A percentile compares a stretch with the other conserved stretches of the same genome.
phyloP scores from a whole-genome alignment of 768 basidiomycete genomes.

The Termitomyces sp. region DNA sequence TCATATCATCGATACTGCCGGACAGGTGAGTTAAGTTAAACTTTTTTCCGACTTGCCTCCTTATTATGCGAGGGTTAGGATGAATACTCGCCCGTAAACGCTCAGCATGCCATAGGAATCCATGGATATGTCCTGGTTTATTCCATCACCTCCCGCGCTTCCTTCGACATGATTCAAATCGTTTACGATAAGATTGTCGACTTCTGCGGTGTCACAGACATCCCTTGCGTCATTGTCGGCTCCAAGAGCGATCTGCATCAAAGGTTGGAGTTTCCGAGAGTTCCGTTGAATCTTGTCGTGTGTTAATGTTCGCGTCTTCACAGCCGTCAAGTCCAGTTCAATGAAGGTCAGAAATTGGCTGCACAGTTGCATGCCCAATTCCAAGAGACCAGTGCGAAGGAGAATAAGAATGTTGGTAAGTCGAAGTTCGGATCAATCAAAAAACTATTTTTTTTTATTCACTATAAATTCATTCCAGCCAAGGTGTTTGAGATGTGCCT shows the following conservation, averaged over 20 bases:
- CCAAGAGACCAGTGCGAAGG: constrained; percentile 88
- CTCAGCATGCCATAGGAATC: constrained; percentile 93
- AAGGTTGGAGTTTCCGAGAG: constrained; percentile 46
- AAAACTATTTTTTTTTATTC: constrained; percentile 1
- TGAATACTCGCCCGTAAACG: constrained; percentile 91
- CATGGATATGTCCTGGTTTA: constrained; percentile 98
- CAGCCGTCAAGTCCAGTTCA: constrained; percentile 68
- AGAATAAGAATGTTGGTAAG: constrained; percentile 85
- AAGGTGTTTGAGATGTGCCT: constrained; percentile 85
- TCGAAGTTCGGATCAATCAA: constrained; percentile 17
- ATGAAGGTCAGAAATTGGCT: constrained; percentile 77
- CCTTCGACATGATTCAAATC: constrained; percentile 93
- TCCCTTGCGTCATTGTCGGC: constrained; percentile 93
- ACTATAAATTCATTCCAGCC: constrained; percentile 41
- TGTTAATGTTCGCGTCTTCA: constrained; percentile 15
- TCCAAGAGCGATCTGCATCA: constrained; percentile 82
- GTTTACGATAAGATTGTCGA: constrained; percentile 96
- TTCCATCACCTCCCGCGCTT: constrained; percentile 83
- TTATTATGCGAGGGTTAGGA: constrained; percentile 48
- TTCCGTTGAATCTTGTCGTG: constrained; percentile 11
- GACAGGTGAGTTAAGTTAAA: constrained; percentile 61
- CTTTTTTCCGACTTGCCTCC: not conserved
- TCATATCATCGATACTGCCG: constrained; percentile 97
- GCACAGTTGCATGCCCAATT: constrained; percentile 70
- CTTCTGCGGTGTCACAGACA: constrained; percentile 80